Percentiles rank a stretch among this genome's conserved stretches.
These are phyloP conservation scores for Botrytis aclada DNA, from an alignment of 2,329 filamentous ascomycete genomes.

Conservation along the genomic window DNA sequence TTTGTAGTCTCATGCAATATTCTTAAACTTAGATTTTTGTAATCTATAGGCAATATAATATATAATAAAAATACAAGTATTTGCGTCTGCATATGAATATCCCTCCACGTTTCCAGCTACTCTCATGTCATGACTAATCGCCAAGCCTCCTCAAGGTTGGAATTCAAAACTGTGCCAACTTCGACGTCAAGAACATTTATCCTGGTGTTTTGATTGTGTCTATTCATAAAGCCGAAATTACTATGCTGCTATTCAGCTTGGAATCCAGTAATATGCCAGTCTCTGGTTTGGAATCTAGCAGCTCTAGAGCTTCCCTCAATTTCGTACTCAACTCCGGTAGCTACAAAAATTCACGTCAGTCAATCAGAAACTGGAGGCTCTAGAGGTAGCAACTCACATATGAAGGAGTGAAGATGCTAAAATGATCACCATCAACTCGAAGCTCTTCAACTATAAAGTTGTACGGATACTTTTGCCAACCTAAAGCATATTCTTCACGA, in stretches of 20 bases:
- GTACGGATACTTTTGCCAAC: conserved; percentile 13
- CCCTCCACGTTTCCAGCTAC: background rate
- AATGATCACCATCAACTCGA: conserved; percentile 16
- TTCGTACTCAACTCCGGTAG: background rate
- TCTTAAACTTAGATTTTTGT: background rate
- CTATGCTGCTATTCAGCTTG: background rate
- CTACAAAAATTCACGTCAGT: background rate
- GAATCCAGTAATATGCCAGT: background rate
- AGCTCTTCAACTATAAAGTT: conserved; percentile 11
- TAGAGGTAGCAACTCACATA: background rate
- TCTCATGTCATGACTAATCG: background rate
- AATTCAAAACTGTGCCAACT: background rate
- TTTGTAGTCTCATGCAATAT: background rate
- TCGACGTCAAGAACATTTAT: background rate
- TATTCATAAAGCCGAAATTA: background rate
- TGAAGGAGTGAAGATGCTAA: conserved; percentile 14
- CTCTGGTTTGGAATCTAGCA: background rate
- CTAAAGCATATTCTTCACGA: conserved; percentile 6
- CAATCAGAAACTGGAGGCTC: background rate
- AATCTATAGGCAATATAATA: background rate
- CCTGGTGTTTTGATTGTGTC: background rate
- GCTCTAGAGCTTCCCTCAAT: background rate
- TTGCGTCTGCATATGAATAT: background rate
- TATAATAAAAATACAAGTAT: background rate
- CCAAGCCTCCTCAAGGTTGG: background rate